phyloP scores from a whole-genome alignment of 164 flowering plant genomes.

The Piper betle region DNA sequence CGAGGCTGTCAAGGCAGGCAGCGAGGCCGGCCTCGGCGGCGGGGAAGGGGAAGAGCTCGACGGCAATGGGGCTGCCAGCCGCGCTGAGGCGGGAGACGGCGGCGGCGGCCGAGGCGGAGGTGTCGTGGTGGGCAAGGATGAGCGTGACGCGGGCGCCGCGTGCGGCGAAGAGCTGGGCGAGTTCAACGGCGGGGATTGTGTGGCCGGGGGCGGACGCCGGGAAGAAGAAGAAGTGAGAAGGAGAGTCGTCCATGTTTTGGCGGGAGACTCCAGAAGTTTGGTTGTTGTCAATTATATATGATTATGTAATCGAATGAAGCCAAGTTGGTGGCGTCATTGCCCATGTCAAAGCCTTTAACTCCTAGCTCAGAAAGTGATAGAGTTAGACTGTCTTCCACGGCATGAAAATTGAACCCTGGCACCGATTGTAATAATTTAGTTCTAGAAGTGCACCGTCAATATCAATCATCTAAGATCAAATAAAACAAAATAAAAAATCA shows the following conservation, averaged over 20 bases:
- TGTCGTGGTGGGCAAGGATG: constrained; percentile 1
- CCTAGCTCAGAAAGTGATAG: constrained; percentile 7
- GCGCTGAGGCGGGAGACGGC: neutral
- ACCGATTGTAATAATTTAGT: too few relatives aligned
- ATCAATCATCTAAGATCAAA: too few relatives aligned
- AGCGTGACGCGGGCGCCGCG: neutral
- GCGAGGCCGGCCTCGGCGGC: constrained; percentile 3
- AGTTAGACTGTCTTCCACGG: too few relatives aligned
- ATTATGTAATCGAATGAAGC: too few relatives aligned
- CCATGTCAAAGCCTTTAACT: too few relatives aligned
- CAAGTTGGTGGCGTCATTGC: too few relatives aligned
- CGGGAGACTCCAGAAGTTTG: too few relatives aligned
- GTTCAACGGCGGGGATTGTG: constrained; percentile 2
- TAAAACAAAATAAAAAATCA: too few relatives aligned
- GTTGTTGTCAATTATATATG: too few relatives aligned
- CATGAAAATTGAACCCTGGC: too few relatives aligned
- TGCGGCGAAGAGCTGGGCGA: constrained; percentile 2
- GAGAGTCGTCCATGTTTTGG: too few relatives aligned
- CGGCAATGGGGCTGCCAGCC: neutral
- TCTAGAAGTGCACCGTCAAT: too few relatives aligned
- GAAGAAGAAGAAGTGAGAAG: neutral
- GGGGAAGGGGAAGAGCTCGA: neutral
- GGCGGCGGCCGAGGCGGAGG: neutral
- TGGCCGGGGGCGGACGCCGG: constrained; percentile 6
- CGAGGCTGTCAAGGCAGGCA: neutral